A percentile compares a stretch with the other conserved stretches of the same genome.
Evolutionary conservation across 257 asterid species (phyloP).

Genomic region (Ballota nigra): DNA sequence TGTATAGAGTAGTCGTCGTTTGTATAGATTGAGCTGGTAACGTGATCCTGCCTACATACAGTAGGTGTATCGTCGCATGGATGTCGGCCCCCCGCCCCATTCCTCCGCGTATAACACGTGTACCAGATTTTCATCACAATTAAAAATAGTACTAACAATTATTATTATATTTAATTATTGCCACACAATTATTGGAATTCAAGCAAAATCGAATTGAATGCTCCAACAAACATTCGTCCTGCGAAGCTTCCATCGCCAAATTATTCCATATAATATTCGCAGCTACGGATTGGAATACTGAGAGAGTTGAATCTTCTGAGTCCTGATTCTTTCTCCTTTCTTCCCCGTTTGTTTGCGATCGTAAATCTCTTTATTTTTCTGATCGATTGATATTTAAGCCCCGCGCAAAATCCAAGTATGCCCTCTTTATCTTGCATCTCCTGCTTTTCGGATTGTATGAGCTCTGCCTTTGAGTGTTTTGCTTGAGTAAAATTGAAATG

Average conservation of each 20-base stretch:
- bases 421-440: not conserved
- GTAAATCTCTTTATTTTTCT: not conserved
- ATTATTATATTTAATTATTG: not conserved
- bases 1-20: no score
- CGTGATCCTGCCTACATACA: not conserved
- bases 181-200: not conserved
- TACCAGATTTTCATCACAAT: constrained; percentile 8
- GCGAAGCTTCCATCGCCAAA: constrained; percentile 11
- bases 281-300: not conserved
- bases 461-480: not conserved
- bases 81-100: constrained; percentile 15
- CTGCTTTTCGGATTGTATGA: not conserved
- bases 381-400: not conserved
- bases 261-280: constrained; percentile 16
- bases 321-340: not conserved
- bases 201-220: not conserved
- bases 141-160: not conserved
- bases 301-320: not conserved
- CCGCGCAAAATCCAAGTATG: constrained; percentile 11
- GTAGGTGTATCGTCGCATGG: not conserved
- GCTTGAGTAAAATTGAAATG: not conserved
- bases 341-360: not conserved
- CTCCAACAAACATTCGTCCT: constrained; percentile 18
- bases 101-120: constrained; percentile 37
- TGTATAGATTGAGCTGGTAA: not conserved